Percentiles rank a stretch among this genome's conserved stretches.
phyloP scores from a whole-genome alignment of 148 eudicot genomes.

The Chenopodium berlandieri region DNA sequence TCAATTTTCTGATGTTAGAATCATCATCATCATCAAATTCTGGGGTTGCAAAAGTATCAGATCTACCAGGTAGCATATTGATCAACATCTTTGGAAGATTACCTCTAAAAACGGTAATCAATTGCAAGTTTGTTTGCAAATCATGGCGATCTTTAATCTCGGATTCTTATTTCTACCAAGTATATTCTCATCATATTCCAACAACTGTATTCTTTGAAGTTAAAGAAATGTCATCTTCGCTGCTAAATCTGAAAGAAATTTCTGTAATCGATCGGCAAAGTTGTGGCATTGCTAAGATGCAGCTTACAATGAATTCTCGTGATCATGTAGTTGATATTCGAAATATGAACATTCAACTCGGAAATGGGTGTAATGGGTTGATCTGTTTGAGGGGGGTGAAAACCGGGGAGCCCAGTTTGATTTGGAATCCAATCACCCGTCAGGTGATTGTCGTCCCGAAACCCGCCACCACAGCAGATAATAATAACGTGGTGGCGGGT shows the following conservation, averaged over 20 bases:
- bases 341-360: slow-evolving; percentile 15
- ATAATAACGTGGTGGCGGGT: slow-evolving; percentile 34
- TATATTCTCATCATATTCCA: slow-evolving; percentile 26
- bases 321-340: background rate
- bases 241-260: slow-evolving; percentile 4
- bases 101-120: slow-evolving; percentile 32
- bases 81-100: slow-evolving; percentile 42
- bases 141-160: slow-evolving; percentile 37
- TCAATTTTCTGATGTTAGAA: background rate
- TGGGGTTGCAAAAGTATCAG: background rate
- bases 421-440: slow-evolving; percentile 41
- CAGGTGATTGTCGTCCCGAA: slow-evolving; percentile 28
- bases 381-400: slow-evolving; percentile 28
- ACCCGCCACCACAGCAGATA: background rate
- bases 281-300: background rate
- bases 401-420: slow-evolving; percentile 27
- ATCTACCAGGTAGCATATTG: slow-evolving; percentile 36
- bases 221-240: slow-evolving; percentile 14
- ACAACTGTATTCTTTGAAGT: slow-evolving; percentile 26
- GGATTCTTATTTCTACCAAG: slow-evolving; percentile 30
- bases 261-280: slow-evolving; percentile 8
- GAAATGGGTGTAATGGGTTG: slow-evolving; percentile 45
- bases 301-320: background rate
- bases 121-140: slow-evolving; percentile 48
- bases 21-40: background rate